Evolutionary conservation across 202 grass and related monocot species (phyloP).

Genomic region (Eragrostis tef): DNA sequence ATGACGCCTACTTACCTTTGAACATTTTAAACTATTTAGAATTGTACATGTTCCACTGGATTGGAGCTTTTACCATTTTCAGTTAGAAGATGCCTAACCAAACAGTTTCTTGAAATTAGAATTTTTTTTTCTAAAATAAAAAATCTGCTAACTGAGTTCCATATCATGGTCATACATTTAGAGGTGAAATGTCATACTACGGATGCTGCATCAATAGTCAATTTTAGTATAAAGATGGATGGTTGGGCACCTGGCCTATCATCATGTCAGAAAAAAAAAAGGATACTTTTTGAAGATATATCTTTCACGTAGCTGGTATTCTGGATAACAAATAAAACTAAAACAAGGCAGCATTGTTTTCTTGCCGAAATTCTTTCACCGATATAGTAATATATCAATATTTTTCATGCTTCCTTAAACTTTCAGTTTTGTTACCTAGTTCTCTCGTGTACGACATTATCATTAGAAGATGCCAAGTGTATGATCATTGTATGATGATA

Average conservation of each 20-base stretch:
- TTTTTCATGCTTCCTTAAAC: conserved; percentile 1
- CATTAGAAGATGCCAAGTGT: neutral
- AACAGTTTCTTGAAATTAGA: neutral
- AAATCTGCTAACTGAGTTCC: neutral
- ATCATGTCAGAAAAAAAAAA: neutral
- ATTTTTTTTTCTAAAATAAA: too few relatives aligned
- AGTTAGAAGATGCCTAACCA: neutral
- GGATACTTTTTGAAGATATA: neutral
- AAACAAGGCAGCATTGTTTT: neutral
- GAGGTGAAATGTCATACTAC: neutral
- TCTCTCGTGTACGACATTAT: too few relatives aligned
- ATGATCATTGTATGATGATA: conserved; percentile 1
- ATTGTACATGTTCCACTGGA: too few relatives aligned
- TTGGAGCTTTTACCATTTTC: neutral
- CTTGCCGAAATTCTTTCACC: conserved; percentile 13
- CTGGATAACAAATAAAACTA: neutral
- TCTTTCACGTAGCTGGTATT: neutral
- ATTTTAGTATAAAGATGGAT: neutral
- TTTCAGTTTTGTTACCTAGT: neutral
- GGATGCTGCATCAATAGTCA: neutral
- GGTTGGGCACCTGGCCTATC: neutral
- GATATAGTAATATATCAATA: neutral
- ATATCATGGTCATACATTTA: neutral
- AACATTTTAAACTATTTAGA: neutral
- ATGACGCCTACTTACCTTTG: neutral